phyloP scores from a whole-genome alignment of 2,329 filamentous ascomycete genomes.

The Neopestalotiopsis sp. region DNA sequence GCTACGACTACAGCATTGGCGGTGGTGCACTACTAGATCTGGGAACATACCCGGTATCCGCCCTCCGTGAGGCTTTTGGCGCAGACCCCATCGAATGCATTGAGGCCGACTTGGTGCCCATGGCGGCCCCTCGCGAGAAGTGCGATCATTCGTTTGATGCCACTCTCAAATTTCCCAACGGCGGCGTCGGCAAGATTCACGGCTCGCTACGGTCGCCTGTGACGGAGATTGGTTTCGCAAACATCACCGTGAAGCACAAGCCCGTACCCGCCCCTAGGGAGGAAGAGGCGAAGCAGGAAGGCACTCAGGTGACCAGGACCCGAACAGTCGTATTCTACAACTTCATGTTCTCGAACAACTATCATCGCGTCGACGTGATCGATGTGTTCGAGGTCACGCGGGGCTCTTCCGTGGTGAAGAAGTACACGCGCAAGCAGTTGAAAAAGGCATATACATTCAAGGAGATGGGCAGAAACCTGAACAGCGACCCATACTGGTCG shows the following conservation, averaged over 20 bases:
- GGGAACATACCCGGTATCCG: conserved; percentile 45
- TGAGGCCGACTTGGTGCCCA: background rate
- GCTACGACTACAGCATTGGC: conserved; percentile 28
- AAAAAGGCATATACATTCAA: conserved; percentile 41
- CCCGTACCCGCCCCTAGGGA: background rate
- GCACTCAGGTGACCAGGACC: conserved; percentile 12
- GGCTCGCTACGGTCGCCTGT: conserved; percentile 32
- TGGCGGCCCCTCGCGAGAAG: background rate
- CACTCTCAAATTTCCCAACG: conserved; percentile 45
- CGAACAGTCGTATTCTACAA: conserved; percentile 32
- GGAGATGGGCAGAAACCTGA: conserved; percentile 35
- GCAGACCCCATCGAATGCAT: conserved; percentile 36
- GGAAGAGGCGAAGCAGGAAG: background rate
- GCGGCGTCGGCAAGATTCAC: conserved; percentile 38
- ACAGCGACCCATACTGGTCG: conserved; percentile 43
- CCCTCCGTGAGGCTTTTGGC: conserved; percentile 43
- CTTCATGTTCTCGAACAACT: conserved; percentile 31
- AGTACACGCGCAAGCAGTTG: conserved; percentile 29
- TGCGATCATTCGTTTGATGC: conserved; percentile 34
- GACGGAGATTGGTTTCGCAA: conserved; percentile 21
- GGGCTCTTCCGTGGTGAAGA: conserved; percentile 25
- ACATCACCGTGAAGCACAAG: conserved; percentile 17
- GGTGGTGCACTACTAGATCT: conserved; percentile 36
- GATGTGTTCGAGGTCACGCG: conserved; percentile 31
- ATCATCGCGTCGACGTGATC: conserved; percentile 41